Evolutionary conservation across 768 basidiomycete species (phyloP), one percentile per base, ranked within the genome.

Genomic region (Royoungia palumana): DNA sequence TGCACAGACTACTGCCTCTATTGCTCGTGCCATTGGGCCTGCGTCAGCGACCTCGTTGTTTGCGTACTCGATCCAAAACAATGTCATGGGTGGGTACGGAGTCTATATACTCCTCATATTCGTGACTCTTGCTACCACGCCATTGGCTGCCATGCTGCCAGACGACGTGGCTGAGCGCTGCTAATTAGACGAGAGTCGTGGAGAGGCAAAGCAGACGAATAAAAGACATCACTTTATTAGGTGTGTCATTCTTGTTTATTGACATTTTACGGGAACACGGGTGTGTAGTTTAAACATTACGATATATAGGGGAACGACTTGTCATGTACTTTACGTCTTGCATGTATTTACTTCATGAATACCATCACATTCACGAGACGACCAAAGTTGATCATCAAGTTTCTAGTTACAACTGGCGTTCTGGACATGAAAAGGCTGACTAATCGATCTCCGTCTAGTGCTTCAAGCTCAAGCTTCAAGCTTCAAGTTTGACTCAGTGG

Each of bases 1-100:
- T 16, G 59, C 58, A 40, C 68, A 66, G 53, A 63, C 58, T 38
- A 58, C 57, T 11, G 67, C 61, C 24, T 63, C 70, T 10, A 19
- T 67, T 12, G 57, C 57, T 30, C 63, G 69, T 35, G 66, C 71
- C 6, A 9, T 73, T 35, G 72, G 66, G 13, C 71, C 71, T 19
- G 67, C 64, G 5, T 22, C 50, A 6, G 56, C 63, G 13, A 58
- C 70, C 6, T 70, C 70, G 14, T 28, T 73, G 40, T 72, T 73
- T 47, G 70, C 73, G n/a, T 59, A 70, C 25, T 68, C 72, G 8
- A 54, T 68, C 21, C 61, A 65, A 24, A 53, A 61, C 17, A 62
- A 72, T 25, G 42, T 74, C 1, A 50, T 75, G 44, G 68, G 71
- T 27, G 72, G 72, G 9, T 51, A 63, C 49, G 60, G 64, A 5